These are phyloP conservation scores for Leishmania amazonensis DNA, from an alignment of 208 protist species.

Conservation along the genomic window DNA sequence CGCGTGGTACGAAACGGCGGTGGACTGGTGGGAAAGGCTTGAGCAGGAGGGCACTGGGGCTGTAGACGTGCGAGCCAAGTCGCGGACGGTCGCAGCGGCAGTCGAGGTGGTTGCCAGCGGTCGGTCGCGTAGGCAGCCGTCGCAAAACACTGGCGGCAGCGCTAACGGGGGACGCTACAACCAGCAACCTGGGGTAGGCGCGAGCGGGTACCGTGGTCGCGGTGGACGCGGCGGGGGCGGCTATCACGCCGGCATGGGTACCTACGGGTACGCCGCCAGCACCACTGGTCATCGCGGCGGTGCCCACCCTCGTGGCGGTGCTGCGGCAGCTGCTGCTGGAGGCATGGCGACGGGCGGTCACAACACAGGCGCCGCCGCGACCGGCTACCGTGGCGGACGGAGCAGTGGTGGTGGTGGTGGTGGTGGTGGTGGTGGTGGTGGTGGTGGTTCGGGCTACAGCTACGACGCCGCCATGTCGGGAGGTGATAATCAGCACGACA, in stretches of 20 bases:
- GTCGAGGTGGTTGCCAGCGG: conserved; percentile 28
- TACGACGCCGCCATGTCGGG: background rate
- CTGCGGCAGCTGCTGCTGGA: background rate
- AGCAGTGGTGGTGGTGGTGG: conserved; percentile 1
- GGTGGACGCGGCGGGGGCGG: conserved; percentile 14
- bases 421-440: background rate
- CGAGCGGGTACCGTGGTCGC: conserved; percentile 8
- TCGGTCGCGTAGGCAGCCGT: conserved; percentile 14
- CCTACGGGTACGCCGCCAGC: conserved; percentile 23
- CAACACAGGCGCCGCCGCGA: conserved; percentile 1
- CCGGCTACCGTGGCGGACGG: conserved; percentile 23
- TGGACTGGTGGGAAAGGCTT: conserved; percentile 36
- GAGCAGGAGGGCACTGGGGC: conserved; percentile 27
- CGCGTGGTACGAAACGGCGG: conserved; percentile 32
- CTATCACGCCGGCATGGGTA: conserved; percentile 4
- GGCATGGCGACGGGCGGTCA: background rate
- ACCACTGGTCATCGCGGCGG: background rate
- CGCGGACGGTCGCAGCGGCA: conserved; percentile 21
- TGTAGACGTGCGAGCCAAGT: conserved; percentile 33
- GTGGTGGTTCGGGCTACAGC: background rate
- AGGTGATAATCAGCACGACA: conserved; percentile 5
- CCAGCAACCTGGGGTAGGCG: conserved; percentile 2
- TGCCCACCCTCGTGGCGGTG: background rate
- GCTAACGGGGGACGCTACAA: conserved; percentile 18
- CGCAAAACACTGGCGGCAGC: conserved; percentile 12